Percentiles rank a stretch among this genome's conserved stretches.
Evolutionary conservation across 2,329 filamentous ascomycete species (phyloP).

Genomic region (Capronia coronata): DNA sequence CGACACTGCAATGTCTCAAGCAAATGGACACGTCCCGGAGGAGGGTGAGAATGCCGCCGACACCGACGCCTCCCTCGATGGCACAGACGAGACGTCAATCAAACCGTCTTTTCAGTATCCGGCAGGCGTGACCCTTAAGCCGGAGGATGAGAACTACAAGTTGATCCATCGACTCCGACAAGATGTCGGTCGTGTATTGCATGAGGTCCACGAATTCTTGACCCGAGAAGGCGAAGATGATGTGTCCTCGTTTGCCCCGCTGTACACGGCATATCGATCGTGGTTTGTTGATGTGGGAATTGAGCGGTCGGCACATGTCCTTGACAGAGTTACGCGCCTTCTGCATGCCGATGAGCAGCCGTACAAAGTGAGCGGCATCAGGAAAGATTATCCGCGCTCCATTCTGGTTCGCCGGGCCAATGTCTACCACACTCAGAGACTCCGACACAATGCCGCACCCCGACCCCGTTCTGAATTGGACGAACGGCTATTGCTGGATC

Average conservation of each 20-base stretch:
- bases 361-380: slow-evolving; percentile 87
- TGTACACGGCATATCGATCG: slow-evolving; percentile 86
- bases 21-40: slow-evolving; percentile 31
- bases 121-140: slow-evolving; percentile 72
- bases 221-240: slow-evolving; percentile 84
- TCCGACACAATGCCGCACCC: slow-evolving; percentile 86
- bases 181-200: slow-evolving; percentile 70
- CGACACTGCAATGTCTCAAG: slow-evolving; percentile 44
- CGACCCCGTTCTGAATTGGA: slow-evolving; percentile 86
- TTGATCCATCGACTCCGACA: slow-evolving; percentile 76
- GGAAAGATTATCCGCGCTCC: slow-evolving; percentile 87
- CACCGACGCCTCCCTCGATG: slow-evolving; percentile 49
- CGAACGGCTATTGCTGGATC: slow-evolving; percentile 72
- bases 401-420: slow-evolving; percentile 88
- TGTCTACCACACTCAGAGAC: slow-evolving; percentile 87
- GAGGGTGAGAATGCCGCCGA: slow-evolving; percentile 33
- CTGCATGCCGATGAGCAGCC: slow-evolving; percentile 81
- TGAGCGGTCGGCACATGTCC: slow-evolving; percentile 84
- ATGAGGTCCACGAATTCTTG: slow-evolving; percentile 77
- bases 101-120: slow-evolving; percentile 83
- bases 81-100: slow-evolving; percentile 55
- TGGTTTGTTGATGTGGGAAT: slow-evolving; percentile 99
- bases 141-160: slow-evolving; percentile 59
- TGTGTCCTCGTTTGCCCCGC: slow-evolving; percentile 84
- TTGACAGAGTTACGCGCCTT: slow-evolving; percentile 78